phyloP scores from a whole-genome alignment of 2,329 filamentous ascomycete species.

The Colletotrichum phormii region DNA sequence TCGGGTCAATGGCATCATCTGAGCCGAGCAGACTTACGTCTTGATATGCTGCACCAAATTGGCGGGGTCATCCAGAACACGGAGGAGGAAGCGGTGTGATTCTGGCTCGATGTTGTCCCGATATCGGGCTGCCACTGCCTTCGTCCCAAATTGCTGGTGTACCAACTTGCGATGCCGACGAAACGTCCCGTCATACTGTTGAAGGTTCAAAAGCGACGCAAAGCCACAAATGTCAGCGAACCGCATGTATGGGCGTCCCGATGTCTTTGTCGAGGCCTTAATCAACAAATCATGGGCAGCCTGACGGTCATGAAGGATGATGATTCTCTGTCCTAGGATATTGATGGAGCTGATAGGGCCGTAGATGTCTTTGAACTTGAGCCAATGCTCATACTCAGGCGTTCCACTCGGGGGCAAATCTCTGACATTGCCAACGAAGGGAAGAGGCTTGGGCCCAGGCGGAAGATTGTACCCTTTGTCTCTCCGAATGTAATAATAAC shows the following conservation, averaged over 20 bases:
- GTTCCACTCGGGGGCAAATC: conserved; percentile 52
- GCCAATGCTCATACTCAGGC: conserved; percentile 49
- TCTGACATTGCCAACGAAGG: conserved; percentile 57
- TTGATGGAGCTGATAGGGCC: conserved; percentile 47
- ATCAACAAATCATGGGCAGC: conserved; percentile 52
- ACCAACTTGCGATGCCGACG: conserved; percentile 57
- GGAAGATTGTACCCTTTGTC: conserved; percentile 14
- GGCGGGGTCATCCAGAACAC: conserved; percentile 51
- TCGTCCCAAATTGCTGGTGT: conserved; percentile 55
- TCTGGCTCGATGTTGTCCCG: conserved; percentile 56
- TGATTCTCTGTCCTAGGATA: conserved; percentile 51
- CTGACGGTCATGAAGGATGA: conserved; percentile 52
- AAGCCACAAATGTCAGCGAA: conserved; percentile 50
- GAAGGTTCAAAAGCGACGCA: conserved; percentile 50
- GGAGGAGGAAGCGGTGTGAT: conserved; percentile 54
- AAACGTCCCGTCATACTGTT: conserved; percentile 49
- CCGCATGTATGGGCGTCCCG: conserved; percentile 46
- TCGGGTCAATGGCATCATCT: background rate
- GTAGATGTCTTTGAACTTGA: conserved; percentile 48
- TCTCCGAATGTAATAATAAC: background rate
- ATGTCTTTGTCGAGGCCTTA: conserved; percentile 47
- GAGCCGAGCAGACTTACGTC: conserved; percentile 45
- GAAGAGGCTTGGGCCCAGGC: conserved; percentile 47
- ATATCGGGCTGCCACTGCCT: conserved; percentile 50
- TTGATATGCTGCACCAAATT: conserved; percentile 54